Conservation (phyloP, 23 red algal species). For the Gracilaria domingensis region DNA sequence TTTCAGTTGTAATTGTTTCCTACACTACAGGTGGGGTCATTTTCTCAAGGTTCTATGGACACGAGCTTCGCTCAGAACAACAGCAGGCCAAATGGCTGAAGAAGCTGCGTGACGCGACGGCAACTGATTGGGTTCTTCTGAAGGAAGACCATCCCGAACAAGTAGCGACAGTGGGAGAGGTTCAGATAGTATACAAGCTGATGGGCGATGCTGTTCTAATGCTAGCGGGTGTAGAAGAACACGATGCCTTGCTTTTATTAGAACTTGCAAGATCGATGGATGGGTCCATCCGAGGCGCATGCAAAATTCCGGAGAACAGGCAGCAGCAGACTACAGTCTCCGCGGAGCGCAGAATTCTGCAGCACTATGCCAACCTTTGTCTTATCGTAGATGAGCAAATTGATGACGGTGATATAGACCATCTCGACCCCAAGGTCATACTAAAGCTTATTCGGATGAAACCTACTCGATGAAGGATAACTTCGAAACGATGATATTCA, state of each 20-base stretch:
- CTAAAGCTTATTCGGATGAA: slow-evolving; percentile 78
- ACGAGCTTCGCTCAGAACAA: slow-evolving; percentile 62
- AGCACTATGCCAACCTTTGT: slow-evolving; percentile 70
- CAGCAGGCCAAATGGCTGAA: slow-evolving; percentile 79
- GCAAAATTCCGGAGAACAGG: slow-evolving; percentile 53
- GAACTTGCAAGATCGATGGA: slow-evolving; percentile 76
- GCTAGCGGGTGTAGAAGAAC: slow-evolving; percentile 75
- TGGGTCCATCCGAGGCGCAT: slow-evolving; percentile 43
- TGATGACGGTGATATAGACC: slow-evolving; percentile 84
- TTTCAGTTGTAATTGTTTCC: slow-evolving; percentile 70
- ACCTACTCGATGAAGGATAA: slow-evolving; percentile 31
- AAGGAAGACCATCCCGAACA: slow-evolving; percentile 78
- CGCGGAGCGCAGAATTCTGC: slow-evolving; percentile 71
- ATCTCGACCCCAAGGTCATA: slow-evolving; percentile 65
- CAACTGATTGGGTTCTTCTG: slow-evolving; percentile 71
- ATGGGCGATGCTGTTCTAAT: slow-evolving; percentile 79
- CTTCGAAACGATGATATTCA: not conserved
- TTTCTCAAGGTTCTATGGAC: slow-evolving; percentile 81
- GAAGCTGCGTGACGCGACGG: slow-evolving; percentile 74
- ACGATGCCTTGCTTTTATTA: slow-evolving; percentile 76
- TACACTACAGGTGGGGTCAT: slow-evolving; percentile 79
- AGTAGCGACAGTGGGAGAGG: slow-evolving; percentile 64
- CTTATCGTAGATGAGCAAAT: slow-evolving; percentile 84
- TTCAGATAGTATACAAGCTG: slow-evolving; percentile 69
- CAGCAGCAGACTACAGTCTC: slow-evolving; percentile 55